Percentiles rank a stretch among this genome's conserved stretches.
phyloP scores from a whole-genome alignment of 495 filamentous ascomycete species.

The Aspergillus coremiiformis region DNA sequence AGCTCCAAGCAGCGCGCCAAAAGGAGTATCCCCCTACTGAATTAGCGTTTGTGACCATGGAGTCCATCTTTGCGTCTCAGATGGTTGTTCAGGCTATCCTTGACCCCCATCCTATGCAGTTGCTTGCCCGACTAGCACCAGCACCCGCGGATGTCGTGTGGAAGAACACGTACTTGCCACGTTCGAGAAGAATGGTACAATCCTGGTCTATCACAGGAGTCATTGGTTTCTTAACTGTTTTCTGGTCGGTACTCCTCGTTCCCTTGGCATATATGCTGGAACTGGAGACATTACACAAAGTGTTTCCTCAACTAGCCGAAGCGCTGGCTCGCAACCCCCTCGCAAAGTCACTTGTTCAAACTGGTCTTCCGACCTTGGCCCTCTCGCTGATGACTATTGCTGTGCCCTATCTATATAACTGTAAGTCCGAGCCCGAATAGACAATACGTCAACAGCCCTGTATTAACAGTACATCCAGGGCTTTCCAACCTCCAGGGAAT shows the following conservation, averaged over 20 bases:
- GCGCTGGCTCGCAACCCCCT: conserved; percentile 59
- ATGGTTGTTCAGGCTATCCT: conserved; percentile 92
- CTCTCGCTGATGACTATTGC: conserved; percentile 80
- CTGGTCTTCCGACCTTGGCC: conserved; percentile 75
- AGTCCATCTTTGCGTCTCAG: conserved; percentile 85
- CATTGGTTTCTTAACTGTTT: conserved; percentile 71
- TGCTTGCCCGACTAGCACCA: conserved; percentile 80
- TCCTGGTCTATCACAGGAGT: conserved; percentile 77
- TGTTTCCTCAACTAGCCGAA: conserved; percentile 64
- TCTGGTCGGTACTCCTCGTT: conserved; percentile 85
- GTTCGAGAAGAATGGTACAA: conserved; percentile 60
- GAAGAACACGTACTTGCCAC: conserved; percentile 85
- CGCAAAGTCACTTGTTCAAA: conserved; percentile 69
- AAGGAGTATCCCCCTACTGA: conserved; percentile 73
- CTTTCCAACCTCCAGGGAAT: conserved; percentile 86
- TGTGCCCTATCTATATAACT: conserved; percentile 93
- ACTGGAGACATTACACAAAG: conserved; percentile 63
- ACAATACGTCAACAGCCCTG: not conserved
- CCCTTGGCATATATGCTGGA: conserved; percentile 71
- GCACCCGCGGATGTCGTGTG: conserved; percentile 86
- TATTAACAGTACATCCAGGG: conserved; percentile 29
- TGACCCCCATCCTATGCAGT: conserved; percentile 74
- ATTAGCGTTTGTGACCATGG: conserved; percentile 93
- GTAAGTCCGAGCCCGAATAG: conserved; percentile 30
- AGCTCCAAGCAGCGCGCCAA: conserved; percentile 59